Base-by-base conservation (phyloP, 2,329 filamentous ascomycete genomes). In the Clarireedia monteithiana region DNA sequence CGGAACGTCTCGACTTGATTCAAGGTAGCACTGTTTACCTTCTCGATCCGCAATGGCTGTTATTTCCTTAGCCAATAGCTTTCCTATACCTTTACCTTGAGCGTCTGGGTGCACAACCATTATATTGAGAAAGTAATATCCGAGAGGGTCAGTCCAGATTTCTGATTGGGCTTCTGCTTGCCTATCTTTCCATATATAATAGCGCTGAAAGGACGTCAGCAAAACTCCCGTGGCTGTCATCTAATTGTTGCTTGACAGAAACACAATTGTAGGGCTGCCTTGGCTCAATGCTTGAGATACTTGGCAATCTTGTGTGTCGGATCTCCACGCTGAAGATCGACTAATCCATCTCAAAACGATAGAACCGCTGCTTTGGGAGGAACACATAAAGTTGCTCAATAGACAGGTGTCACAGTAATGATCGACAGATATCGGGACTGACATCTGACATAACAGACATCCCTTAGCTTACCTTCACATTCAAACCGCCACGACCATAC, bases 111-210 rank as follows among this genome's bases (percentile, higher is more conserved):
- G 68, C 1, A 89, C 85, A 0, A 85, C 84, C 64, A 89, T 81
- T 59, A 89, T 87, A 64, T 89, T 90, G 61, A 86, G 84, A 62
- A 89, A 89, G 65, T 88, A 89, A 65, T 89, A 89, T 0, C 86
- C 86, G 5, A 77, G 73, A 0, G 78, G 75, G 56, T 87, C 83
- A 0, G 73, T 80, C 86, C 85, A 89, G 3, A 88, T 70, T 26
- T 78, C 71, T 0, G 73, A 72, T 55, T 89, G 85, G 0, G 80
- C 82, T 40, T 79, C 72, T 0, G 78, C 75, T 68, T 90, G 86
- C 5, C 79, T 75, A 4, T 75, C 74, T 65, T 89, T 89, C 85
- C 85, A 89, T 62, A 88, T 85, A 69, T 81, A 84, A 67, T 89
- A 89, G 5, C 86, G 79, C 71, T 77, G 61, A 55, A 24, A n/a